Conservation (phyloP, 805 yeast genomes). For the Yamadazyma sp. region DNA sequence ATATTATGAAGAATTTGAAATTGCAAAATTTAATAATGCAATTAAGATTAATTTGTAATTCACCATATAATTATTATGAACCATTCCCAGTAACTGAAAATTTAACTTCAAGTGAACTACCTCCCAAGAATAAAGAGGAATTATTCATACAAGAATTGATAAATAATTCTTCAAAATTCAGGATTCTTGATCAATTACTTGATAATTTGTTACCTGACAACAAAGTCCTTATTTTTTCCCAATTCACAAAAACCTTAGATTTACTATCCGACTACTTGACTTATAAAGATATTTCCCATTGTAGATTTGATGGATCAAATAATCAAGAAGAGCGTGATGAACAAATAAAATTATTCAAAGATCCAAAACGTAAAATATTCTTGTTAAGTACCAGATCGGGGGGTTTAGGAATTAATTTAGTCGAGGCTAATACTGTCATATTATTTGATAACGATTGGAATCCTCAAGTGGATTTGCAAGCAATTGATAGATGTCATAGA, state of each 20-base stretch:
- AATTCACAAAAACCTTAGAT: slow-evolving; percentile 82
- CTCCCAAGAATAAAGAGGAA: slow-evolving; percentile 20
- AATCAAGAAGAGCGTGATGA: slow-evolving; percentile 62
- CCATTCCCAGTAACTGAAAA: slow-evolving; percentile 56
- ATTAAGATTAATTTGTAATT: slow-evolving; percentile 76
- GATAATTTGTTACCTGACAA: slow-evolving; percentile 52
- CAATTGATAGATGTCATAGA: slow-evolving; percentile 93
- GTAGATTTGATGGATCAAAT: slow-evolving; percentile 77
- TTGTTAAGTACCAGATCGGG: slow-evolving; percentile 90
- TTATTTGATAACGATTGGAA: slow-evolving; percentile 95
- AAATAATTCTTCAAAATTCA: slow-evolving; percentile 70
- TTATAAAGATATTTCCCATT: slow-evolving; percentile 39
- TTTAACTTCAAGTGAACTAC: slow-evolving; percentile 16
- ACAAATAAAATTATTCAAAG: slow-evolving; percentile 53
- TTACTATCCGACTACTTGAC: slow-evolving; percentile 72
- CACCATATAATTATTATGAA: slow-evolving; percentile 79
- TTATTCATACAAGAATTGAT: slow-evolving; percentile 29
- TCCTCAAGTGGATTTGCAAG: slow-evolving; percentile 95
- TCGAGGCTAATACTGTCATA: slow-evolving; percentile 86
- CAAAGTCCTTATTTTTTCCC: slow-evolving; percentile 80
- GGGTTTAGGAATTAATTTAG: slow-evolving; percentile 85
- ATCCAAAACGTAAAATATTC: slow-evolving; percentile 46
- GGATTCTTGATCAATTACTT: slow-evolving; percentile 62
- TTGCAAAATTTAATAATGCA: slow-evolving; percentile 78
- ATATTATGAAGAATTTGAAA: slow-evolving; percentile 8